phyloP scores from a whole-genome alignment of 2,329 filamentous ascomycete genomes.

The Curvularia spicifera region DNA sequence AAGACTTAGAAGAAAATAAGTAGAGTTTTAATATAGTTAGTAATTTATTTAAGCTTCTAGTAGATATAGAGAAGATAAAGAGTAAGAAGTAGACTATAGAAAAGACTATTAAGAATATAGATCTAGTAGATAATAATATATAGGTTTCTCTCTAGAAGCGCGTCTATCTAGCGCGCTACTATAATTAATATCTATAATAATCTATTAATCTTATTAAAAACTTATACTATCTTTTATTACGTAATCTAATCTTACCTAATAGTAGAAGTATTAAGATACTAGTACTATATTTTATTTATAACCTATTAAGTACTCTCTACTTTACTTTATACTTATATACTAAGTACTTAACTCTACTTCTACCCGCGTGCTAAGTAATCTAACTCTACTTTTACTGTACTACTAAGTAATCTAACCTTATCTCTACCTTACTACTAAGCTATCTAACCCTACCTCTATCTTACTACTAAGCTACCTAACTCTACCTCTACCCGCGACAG shows the following conservation, averaged over 20 bases:
- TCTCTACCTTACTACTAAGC: too few relatives aligned
- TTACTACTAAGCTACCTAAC: too few relatives aligned
- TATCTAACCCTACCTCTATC: too few relatives aligned
- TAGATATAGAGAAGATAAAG: background rate
- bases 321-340: too few relatives aligned
- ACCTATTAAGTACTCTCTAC: background rate
- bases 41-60: background rate
- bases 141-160: background rate
- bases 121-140: background rate
- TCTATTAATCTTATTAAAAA: background rate
- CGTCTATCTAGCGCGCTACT: background rate
- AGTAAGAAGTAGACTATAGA: background rate
- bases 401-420: too few relatives aligned
- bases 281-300: background rate
- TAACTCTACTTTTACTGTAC: too few relatives aligned
- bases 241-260: background rate
- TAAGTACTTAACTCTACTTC: too few relatives aligned
- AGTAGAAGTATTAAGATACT: background rate
- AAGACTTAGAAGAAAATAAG: too few relatives aligned
- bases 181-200: background rate
- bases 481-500: too few relatives aligned
- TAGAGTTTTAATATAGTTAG: background rate
- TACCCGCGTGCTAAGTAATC: too few relatives aligned
- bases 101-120: too few relatives aligned
- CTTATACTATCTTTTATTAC: background rate